Base-by-base conservation (phyloP, 805 yeast species). In the Cyberlindnera bimundalis region DNA sequence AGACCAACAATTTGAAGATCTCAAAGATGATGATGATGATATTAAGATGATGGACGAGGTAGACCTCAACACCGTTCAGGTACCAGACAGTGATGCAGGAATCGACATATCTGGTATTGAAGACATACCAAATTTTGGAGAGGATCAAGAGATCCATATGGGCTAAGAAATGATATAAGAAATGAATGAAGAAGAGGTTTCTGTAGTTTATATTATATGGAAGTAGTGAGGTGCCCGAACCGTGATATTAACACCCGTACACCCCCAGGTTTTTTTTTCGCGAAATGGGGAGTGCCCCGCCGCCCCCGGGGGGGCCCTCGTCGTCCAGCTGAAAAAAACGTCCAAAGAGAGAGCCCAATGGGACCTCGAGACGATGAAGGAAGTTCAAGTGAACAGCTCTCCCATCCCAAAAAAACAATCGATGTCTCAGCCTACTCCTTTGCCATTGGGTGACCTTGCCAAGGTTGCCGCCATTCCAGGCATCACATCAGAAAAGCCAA, bases 391-490 rank as follows among this genome's bases (percentile, higher is more conserved):
- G n/a, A n/a, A n/a, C n/a, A n/a, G n/a, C n/a, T n/a, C n/a, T n/a
- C n/a, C n/a, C n/a, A n/a, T n/a, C n/a, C n/a, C n/a, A n/a, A n/a
- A n/a, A n/a, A n/a, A n/a, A n/a, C n/a, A 21, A 21, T 7, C 24
- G 10, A 60, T 59, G 65, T 59, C 63, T 29, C 50, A 53, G 34
- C 56, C 57, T 42, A 56, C 74, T 36, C 76, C 74, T 30, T 66
- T 72, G 45, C 74, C 79, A 46, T 60, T 79, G 46, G 78, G 78
- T 48, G 86, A 81, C 56, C 68, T 80, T 50, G 68, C 83, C 50
- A 78, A 79, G 59, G 64, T 78, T 54, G 74, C 85, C 24, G 73
- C 84, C 13, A 66, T 79, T 46, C 81, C 85, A 32, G 76, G 73
- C 31, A 68, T 78, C 43, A 64, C 78, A 40, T 73, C 78, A 23